phyloP scores from a whole-genome alignment of 345 rosid species.

The Bruguiera parviflora region DNA sequence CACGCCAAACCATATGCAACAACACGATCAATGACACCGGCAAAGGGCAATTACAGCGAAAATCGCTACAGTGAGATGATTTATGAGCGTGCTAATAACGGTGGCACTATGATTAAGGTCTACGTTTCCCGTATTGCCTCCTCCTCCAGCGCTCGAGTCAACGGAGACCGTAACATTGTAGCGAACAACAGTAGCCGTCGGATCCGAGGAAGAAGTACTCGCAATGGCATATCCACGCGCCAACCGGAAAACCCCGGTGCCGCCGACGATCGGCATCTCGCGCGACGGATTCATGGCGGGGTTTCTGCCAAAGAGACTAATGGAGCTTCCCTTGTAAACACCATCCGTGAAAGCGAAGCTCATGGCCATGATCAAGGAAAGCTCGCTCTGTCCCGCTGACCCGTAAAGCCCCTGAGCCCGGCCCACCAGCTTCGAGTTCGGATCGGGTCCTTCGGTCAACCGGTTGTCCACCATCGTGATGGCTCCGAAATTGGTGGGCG shows the following conservation, averaged over 20 bases:
- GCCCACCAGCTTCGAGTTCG: conserved; percentile 7
- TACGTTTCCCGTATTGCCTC: too few species aligned
- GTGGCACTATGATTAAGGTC: too few species aligned
- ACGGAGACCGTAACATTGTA: neutral
- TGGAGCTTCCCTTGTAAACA: conserved; percentile 11
- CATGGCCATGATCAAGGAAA: conserved; percentile 4
- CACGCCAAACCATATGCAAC: too few species aligned
- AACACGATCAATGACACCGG: too few species aligned
- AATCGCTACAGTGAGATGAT: too few species aligned
- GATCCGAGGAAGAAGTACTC: neutral
- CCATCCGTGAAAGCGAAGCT: conserved; percentile 4
- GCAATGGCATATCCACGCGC: conserved; percentile 12
- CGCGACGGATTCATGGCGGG: conserved; percentile 1
- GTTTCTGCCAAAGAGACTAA: conserved; percentile 14
- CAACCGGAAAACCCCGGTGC: conserved; percentile 12
- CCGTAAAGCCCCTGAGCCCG: conserved; percentile 18
- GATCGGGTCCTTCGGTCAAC: conserved; percentile 4
- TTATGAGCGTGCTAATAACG: too few species aligned
- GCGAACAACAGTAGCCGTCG: neutral
- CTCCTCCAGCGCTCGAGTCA: neutral
- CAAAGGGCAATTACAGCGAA: too few species aligned
- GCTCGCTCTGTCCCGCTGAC: neutral
- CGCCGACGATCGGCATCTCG: conserved; percentile 13
- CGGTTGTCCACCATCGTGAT: conserved; percentile 9
- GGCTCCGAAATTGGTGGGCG: neutral